Base-by-base conservation (phyloP, 805 yeast species). In the Lipomyces yamadae region DNA sequence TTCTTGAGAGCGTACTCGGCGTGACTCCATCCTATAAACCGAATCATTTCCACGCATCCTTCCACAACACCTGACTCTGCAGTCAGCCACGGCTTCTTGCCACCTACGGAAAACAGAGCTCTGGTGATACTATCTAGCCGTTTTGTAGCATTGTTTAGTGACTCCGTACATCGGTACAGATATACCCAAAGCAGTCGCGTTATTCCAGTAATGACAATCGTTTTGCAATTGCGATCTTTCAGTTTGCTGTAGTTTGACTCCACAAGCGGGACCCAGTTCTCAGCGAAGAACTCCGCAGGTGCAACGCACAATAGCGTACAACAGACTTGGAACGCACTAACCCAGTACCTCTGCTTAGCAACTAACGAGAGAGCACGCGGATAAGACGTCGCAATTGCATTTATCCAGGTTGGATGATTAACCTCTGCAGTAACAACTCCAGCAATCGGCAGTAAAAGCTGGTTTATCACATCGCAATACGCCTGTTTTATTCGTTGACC, bases 351-450 rank as follows among this genome's bases (percentile, higher is more conserved):
- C 30, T 71, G 82, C 65, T 77, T 82, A 54, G 74, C 73, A 64
- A 78, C 83, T 79, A 83, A 81, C 59, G 79, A 84, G 64, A 75
- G 77, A 53, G 81, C 82, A 15, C 83, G 85, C 15, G 81, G 77
- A 75, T 84, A 87, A 13, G 94, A 85, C 24, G 81, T 79, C 30
- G 84, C 84, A 62, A 92, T 85, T 0, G 97, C 95, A 53, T 87
- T 90, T 0, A 88, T 87, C 99, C 99, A 95, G 0, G 89, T 86
- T 2, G 99, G 99, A 76, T 94, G 97, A 74, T 95, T 94, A 0
- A 92, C 93, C 75, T 95, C 99, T 0, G 97, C 98, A 0, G 97
- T 91, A 39, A 93, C 82, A 0, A 87, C 82, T 7, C 91, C 94
- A 0, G 98, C 96, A 32, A 95, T 77, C 0, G 98, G 96, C 53